A percentile compares a stretch with the other conserved stretches of the same genome.
phyloP scores from a whole-genome alignment of 2,329 filamentous ascomycete species.

The Zymoseptoria ardabiliae region DNA sequence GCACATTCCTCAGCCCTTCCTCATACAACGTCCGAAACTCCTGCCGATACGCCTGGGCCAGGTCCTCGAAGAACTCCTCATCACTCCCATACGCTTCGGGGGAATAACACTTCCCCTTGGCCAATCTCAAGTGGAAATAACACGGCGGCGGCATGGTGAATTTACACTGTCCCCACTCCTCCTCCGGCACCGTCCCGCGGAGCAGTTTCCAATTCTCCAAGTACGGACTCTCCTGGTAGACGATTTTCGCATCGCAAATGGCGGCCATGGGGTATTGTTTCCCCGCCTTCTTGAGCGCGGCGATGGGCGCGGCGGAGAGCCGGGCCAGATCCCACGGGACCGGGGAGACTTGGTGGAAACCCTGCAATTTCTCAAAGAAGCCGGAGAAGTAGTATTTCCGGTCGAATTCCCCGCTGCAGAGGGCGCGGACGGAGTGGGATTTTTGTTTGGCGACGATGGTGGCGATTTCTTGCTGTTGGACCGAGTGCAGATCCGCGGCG shows the following conservation, averaged over 20 bases:
- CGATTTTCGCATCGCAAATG: slow-evolving; percentile 32
- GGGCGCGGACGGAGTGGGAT: slow-evolving; percentile 53
- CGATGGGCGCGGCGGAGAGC: slow-evolving; percentile 30
- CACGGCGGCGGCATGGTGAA: slow-evolving; percentile 34
- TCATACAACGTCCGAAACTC: slow-evolving; percentile 32
- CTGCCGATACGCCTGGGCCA: slow-evolving; percentile 29
- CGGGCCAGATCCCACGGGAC: slow-evolving; percentile 32
- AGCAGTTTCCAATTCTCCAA: slow-evolving; percentile 32
- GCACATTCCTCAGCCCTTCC: slow-evolving; percentile 30
- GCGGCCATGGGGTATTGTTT: slow-evolving; percentile 34
- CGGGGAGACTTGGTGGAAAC: slow-evolving; percentile 31
- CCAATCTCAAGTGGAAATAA: slow-evolving; percentile 33
- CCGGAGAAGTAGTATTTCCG: slow-evolving; percentile 34
- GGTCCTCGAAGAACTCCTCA: slow-evolving; percentile 31
- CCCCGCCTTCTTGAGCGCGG: slow-evolving; percentile 32
- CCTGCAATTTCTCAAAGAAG: slow-evolving; percentile 34
- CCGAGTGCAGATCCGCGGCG: slow-evolving; percentile 48
- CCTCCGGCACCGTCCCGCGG: slow-evolving; percentile 25
- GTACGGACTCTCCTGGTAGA: slow-evolving; percentile 29
- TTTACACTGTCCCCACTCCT: slow-evolving; percentile 31
- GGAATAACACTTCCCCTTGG: slow-evolving; percentile 30
- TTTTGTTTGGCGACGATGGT: slow-evolving; percentile 60
- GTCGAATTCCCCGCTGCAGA: slow-evolving; percentile 64
- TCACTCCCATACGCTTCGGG: slow-evolving; percentile 29
- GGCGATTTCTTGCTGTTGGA: slow-evolving; percentile 60